Evolutionary conservation across 2,329 filamentous ascomycete genomes (phyloP).

Genomic region (Fusarium sublunatum): DNA sequence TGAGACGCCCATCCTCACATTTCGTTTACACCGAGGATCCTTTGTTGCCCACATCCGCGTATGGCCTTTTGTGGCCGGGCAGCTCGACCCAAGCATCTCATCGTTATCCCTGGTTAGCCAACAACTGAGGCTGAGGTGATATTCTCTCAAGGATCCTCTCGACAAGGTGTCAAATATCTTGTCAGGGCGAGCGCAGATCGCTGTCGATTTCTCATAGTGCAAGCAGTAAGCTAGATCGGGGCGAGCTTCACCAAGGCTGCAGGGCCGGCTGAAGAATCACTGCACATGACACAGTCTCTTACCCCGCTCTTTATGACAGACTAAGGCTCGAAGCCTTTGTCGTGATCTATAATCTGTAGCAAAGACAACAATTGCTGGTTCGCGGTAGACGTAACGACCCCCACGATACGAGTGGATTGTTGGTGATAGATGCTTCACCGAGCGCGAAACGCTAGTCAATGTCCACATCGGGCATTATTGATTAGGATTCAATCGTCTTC

Average conservation of each 20-base stretch:
- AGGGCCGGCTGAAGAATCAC: constrained; percentile 26
- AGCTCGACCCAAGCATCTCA: constrained; percentile 1
- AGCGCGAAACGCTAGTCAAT: constrained; percentile 17
- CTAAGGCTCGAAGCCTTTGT: constrained; percentile 13
- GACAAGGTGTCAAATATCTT: no score
- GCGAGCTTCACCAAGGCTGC: constrained; percentile 21
- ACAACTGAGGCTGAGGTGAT: constrained; percentile 6
- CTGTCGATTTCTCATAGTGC: constrained; percentile 32
- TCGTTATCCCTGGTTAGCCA: constrained; percentile 4
- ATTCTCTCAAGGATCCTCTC: background rate
- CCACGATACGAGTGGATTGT: constrained; percentile 19
- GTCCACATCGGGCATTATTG: constrained; percentile 12
- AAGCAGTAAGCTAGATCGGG: constrained; percentile 39
- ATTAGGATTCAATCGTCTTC: constrained; percentile 10
- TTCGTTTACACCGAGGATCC: constrained; percentile 11
- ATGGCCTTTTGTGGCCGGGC: constrained; percentile 16
- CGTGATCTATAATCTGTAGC: background rate
- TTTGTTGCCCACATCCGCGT: background rate
- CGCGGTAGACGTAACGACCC: constrained; percentile 17
- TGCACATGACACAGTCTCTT: constrained; percentile 32
- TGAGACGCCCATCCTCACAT: constrained; percentile 33
- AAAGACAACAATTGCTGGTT: constrained; percentile 12
- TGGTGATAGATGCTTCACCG: constrained; percentile 31
- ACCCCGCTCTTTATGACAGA: constrained; percentile 40
- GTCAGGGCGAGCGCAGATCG: background rate